Evolutionary conservation across 495 filamentous ascomycete genomes (phyloP), one percentile per base, ranked within the genome.

Genomic region (Lophiotrema nucula): DNA sequence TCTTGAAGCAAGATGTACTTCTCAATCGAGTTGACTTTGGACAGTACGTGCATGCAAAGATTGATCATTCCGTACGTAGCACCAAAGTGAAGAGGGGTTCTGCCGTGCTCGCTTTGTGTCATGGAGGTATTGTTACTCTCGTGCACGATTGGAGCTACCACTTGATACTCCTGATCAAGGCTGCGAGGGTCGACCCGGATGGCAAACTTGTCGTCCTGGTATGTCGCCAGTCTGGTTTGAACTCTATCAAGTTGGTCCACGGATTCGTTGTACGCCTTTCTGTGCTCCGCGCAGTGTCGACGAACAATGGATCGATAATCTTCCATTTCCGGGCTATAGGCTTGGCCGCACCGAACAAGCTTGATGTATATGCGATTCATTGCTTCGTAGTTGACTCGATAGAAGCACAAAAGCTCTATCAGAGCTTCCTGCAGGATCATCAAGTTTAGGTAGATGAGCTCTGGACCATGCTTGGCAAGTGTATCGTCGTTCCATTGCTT

Each of bases 381-480:
- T 26, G 44, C 44, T 47, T 47, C 44, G 44, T 47, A 26, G 16
- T 47, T 47, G 23, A 47, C 44, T 47, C 44, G 44, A 26, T 26
- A 47, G 44, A 47, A 47, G 18, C 44, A 47, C 16, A 16, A 10
- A 47, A 47, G 44, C 44, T 26, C 44, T 22, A 26, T 47, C 44
- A 22, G 22, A 16, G 44, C 44, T 4, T 26, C 44, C 23, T 47
- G 44, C 22, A 47, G 44, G 44, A 4, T 47, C 44, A 47, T 47
- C 44, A 47, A 47, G 44, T 47, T 47, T 16, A 47, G 44, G 44
- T 47, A 47, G 44, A 47, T 47, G 10, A 47, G 23, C 22, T 47
- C 23, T 23, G 44, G 21, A 47, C 44, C 3, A 11, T 26, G 22
- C 44, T 47, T 47, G 44, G 16, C 22, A 26, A 47, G 44, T 16